Evolutionary conservation across 1,284 basidiomycete species (phyloP).

Genomic region (Ceratobasidium sp.): DNA sequence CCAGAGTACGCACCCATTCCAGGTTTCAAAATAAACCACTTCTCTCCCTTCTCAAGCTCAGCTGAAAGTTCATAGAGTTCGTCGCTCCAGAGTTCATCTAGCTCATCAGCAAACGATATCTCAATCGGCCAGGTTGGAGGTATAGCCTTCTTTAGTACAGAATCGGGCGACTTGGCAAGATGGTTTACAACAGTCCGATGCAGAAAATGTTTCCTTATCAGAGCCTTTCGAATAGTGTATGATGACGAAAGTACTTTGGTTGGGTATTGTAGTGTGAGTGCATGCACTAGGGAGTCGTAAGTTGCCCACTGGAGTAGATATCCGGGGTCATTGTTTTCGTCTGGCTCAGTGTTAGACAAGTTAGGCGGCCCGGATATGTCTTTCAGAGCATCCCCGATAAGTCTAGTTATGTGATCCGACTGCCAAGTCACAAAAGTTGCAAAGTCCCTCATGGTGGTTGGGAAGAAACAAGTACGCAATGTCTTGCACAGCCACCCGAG

Average conservation of each 20-base stretch:
- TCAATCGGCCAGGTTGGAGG: slow-evolving; percentile 91
- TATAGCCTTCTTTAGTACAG: slow-evolving; percentile 64
- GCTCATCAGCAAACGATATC: slow-evolving; percentile 91
- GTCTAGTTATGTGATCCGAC: slow-evolving; percentile 30
- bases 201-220: slow-evolving; percentile 96
- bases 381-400: slow-evolving; percentile 48
- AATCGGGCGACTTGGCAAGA: slow-evolving; percentile 73
- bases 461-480: slow-evolving; percentile 3
- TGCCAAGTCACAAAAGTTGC: slow-evolving; percentile 41
- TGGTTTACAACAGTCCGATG: slow-evolving; percentile 81
- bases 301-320: slow-evolving; percentile 76
- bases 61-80: slow-evolving; percentile 89
- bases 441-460: slow-evolving; percentile 29
- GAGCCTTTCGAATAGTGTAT: slow-evolving; percentile 90
- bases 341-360: slow-evolving; percentile 47
- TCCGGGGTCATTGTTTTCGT: slow-evolving; percentile 51
- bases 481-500: not conserved
- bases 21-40: slow-evolving; percentile 96
- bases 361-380: slow-evolving; percentile 47
- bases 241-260: slow-evolving; percentile 75
- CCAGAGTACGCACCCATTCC: slow-evolving; percentile 70
- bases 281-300: slow-evolving; percentile 86
- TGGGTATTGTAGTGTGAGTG: slow-evolving; percentile 65
- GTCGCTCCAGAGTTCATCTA: slow-evolving; percentile 93
- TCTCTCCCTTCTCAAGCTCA: slow-evolving; percentile 52